phyloP scores from a whole-genome alignment of 2,329 filamentous ascomycete species.

The Beauveria australis region DNA sequence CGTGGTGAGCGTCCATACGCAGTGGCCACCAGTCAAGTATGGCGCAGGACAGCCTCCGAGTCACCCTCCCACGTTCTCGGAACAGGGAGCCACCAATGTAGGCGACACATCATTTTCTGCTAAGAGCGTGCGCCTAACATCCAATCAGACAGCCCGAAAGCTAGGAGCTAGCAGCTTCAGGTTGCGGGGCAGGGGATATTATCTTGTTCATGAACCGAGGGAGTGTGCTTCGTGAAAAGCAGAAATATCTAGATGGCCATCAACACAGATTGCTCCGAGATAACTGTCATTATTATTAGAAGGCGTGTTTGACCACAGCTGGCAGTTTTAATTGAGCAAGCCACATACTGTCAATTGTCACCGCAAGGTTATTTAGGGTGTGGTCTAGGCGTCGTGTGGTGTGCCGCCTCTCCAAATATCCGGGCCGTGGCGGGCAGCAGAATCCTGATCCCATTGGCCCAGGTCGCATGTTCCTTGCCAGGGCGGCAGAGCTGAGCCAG shows the following conservation, averaged over 20 bases:
- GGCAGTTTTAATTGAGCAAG: not conserved
- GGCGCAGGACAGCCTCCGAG: not conserved
- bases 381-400: not conserved
- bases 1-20: not conserved
- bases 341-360: not conserved
- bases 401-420: not conserved
- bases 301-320: not conserved
- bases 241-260: not conserved
- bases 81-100: constrained; percentile 7
- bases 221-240: not conserved
- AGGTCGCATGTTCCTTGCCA: not conserved
- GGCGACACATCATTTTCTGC: constrained; percentile 14
- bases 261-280: not conserved
- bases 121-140: constrained; percentile 8
- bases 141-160: constrained; percentile 14
- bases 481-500: constrained; percentile 4
- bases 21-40: not conserved
- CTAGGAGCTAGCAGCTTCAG: not conserved
- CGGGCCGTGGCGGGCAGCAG: constrained; percentile 1
- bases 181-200: not conserved
- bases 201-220: not conserved
- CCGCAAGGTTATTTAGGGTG: not conserved
- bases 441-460: not conserved
- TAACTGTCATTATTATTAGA: not conserved
- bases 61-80: constrained; percentile 1